Conservation (phyloP, 164 flowering plant genomes). For the Sextonia rubra region DNA sequence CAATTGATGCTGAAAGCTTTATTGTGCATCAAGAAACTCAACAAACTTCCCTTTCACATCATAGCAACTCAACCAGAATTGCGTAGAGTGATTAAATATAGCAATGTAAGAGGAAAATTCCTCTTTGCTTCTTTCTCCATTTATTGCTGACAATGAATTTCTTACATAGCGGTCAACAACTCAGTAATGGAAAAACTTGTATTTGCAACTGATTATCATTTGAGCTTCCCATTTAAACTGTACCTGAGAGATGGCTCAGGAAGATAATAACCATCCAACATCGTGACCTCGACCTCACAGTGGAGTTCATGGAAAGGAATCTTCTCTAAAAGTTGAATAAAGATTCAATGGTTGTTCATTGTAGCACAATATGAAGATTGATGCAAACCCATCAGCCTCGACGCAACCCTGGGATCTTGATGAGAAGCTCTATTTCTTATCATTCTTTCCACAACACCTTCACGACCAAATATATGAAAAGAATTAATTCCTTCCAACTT, state of each 20-base stretch:
- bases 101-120: not conserved
- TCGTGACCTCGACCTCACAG: not conserved
- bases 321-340: not conserved
- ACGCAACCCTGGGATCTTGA: not conserved
- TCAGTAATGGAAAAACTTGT: not conserved
- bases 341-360: too few species aligned
- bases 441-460: conserved; percentile 26
- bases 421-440: not conserved
- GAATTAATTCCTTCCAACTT: not conserved
- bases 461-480: conserved; percentile 3
- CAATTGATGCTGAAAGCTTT: not conserved
- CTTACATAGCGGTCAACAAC: not conserved
- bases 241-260: not conserved
- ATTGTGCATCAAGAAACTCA: not conserved
- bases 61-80: not conserved
- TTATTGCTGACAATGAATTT: not conserved
- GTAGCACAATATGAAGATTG: not conserved
- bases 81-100: not conserved
- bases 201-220: not conserved
- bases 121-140: not conserved
- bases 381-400: not conserved
- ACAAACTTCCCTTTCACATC: not conserved
- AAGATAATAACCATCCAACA: not conserved
- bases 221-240: not conserved
- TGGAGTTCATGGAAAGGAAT: not conserved